Conservation (phyloP, 805 yeast species). For the Starmerella geochares region DNA sequence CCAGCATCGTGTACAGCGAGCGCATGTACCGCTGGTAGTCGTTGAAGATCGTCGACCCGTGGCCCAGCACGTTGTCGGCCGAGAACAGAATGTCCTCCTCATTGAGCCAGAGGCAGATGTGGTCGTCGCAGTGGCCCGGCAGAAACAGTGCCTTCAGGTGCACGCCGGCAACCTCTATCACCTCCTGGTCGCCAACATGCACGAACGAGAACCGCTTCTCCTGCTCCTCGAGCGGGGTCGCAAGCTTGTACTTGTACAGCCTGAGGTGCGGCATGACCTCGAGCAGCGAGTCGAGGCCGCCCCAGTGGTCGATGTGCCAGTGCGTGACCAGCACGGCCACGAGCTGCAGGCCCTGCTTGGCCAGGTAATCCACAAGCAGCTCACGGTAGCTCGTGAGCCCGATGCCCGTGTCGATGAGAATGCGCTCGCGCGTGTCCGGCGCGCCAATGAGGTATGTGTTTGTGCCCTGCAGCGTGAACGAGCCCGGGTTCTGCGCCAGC, state of each 20-base stretch:
- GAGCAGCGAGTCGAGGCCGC: conserved; percentile 26
- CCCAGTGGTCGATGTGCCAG: conserved; percentile 34
- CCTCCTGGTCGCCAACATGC: conserved; percentile 25
- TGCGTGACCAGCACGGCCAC: conserved; percentile 30
- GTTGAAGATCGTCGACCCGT: conserved; percentile 32
- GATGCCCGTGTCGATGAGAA: conserved; percentile 34
- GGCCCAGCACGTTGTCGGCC: conserved; percentile 35
- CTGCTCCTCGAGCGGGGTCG: conserved; percentile 5
- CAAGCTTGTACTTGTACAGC: conserved; percentile 17
- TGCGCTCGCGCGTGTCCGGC: conserved; percentile 25
- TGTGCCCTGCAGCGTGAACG: conserved; percentile 35
- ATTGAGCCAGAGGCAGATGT: conserved; percentile 30
- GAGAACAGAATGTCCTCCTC: conserved; percentile 31
- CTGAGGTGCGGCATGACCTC: conserved; percentile 14
- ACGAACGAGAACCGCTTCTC: background rate
- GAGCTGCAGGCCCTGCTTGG: conserved; percentile 11
- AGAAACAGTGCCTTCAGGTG: conserved; percentile 27
- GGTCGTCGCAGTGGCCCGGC: conserved; percentile 35
- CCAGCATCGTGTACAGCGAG: conserved; percentile 27
- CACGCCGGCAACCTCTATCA: conserved; percentile 27
- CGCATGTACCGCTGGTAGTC: conserved; percentile 29
- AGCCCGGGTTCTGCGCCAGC: conserved; percentile 33
- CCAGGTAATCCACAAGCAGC: conserved; percentile 25
- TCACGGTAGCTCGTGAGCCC: conserved; percentile 28
- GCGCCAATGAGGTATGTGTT: conserved; percentile 34